Conservation (phyloP, 1,284 basidiomycete genomes). For the Melanopsichium pennsylvanicum region DNA sequence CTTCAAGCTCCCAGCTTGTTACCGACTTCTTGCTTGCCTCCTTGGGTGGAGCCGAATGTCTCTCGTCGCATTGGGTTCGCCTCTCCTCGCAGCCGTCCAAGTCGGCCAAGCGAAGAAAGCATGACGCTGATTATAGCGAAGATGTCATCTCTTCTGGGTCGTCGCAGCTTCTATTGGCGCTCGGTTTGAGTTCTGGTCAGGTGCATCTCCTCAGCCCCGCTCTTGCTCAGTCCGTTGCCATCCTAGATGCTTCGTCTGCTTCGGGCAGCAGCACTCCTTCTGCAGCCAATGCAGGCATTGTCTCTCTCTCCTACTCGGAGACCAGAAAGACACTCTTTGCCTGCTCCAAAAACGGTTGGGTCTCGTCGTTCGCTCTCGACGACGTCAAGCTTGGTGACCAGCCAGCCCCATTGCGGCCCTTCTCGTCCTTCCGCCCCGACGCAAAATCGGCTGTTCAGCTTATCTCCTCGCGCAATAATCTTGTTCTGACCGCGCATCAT, state of each 20-base stretch:
- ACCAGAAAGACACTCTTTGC: constrained; percentile 33
- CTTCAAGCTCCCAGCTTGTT: constrained; percentile 72
- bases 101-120: constrained; percentile 50
- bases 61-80: constrained; percentile 40
- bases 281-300: constrained; percentile 37
- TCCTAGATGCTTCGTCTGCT: constrained; percentile 48
- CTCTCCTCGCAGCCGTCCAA: constrained; percentile 20
- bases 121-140: constrained; percentile 21
- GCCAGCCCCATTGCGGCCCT: constrained; percentile 13
- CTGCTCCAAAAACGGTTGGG: constrained; percentile 50
- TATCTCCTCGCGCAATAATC: constrained; percentile 16
- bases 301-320: constrained; percentile 38
- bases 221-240: constrained; percentile 50
- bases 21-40: constrained; percentile 67
- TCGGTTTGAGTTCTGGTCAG: constrained; percentile 53
- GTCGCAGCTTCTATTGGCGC: constrained; percentile 51
- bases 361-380: constrained; percentile 32
- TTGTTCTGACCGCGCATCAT: constrained; percentile 53
- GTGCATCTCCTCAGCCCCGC: constrained; percentile 55
- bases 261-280: constrained; percentile 46
- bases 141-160: constrained; percentile 11
- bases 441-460: constrained; percentile 39
- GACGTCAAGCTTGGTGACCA: constrained; percentile 38
- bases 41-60: constrained; percentile 35
- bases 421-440: constrained; percentile 44